These are phyloP conservation scores for Russula sp. DNA, from an alignment of 768 basidiomycete genomes.

Conservation along the genomic window DNA sequence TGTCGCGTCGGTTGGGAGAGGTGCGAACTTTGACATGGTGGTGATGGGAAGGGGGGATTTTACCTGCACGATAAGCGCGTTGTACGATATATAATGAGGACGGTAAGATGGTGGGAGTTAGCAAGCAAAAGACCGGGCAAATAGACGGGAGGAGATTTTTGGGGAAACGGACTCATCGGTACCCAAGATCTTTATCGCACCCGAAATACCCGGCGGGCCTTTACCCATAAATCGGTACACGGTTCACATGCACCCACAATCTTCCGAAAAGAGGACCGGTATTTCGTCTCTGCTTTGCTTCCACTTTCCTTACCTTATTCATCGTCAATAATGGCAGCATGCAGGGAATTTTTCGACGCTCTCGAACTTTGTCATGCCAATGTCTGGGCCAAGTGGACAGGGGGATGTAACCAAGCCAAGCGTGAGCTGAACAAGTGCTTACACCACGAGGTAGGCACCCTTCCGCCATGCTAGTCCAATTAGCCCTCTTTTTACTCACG, in stretches of 20 bases:
- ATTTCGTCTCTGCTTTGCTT: slow-evolving; percentile 23
- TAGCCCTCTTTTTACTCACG: slow-evolving; percentile 7
- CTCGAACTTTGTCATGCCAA: slow-evolving; percentile 63
- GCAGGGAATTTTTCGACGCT: slow-evolving; percentile 72
- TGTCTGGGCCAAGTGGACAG: slow-evolving; percentile 59
- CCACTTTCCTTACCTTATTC: background rate
- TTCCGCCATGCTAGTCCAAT: background rate
- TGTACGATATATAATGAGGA: slow-evolving; percentile 3
- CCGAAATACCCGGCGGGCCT: background rate
- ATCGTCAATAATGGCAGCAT: slow-evolving; percentile 38
- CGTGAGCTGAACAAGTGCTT: slow-evolving; percentile 64
- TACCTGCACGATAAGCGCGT: background rate
- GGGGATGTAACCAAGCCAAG: slow-evolving; percentile 66
- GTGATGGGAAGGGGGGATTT: background rate
- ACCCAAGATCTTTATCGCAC: no score
- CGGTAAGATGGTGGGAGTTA: slow-evolving; percentile 13
- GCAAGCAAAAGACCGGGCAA: slow-evolving; percentile 9
- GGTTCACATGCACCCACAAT: slow-evolving; percentile 57
- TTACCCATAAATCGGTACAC: slow-evolving; percentile 5
- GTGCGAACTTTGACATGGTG: slow-evolving; percentile 38
- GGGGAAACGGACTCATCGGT: background rate
- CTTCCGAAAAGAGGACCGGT: slow-evolving; percentile 48
- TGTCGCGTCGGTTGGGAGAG: slow-evolving; percentile 44
- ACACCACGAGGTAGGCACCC: slow-evolving; percentile 53
- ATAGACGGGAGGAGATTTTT: background rate